phyloP scores from a whole-genome alignment of 2,329 filamentous ascomycete species.

The Trichoderma afroharzianum region DNA sequence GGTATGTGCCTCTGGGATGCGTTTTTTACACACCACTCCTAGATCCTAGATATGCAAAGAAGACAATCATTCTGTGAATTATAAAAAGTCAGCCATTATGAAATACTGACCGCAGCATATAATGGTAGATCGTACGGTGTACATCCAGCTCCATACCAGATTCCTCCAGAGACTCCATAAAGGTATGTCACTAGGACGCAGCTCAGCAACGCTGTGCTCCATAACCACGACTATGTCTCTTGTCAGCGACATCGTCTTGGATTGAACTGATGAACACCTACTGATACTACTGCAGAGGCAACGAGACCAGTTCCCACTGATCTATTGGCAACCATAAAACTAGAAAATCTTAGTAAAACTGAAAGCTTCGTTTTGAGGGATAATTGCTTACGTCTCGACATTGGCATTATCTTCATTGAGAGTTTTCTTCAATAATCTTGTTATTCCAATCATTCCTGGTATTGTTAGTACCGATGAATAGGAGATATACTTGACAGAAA shows the following conservation, averaged over 20 bases:
- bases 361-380: too few species aligned
- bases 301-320: slow-evolving; percentile 2
- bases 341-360: background rate
- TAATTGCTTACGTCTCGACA: background rate
- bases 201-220: slow-evolving; percentile 3
- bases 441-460: slow-evolving; percentile 9
- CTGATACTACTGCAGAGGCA: slow-evolving; percentile 5
- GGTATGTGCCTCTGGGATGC: slow-evolving; percentile 5
- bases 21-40: slow-evolving; percentile 3
- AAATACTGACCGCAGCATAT: background rate
- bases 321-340: slow-evolving; percentile 7
- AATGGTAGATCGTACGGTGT: background rate
- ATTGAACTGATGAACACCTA: background rate
- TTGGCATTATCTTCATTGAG: background rate
- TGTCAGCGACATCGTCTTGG: background rate
- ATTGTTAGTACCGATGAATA: background rate
- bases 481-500: background rate
- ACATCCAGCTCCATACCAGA: slow-evolving; percentile 7
- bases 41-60: slow-evolving; percentile 5
- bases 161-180: slow-evolving; percentile 1
- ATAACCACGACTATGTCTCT: background rate
- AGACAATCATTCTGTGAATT: background rate
- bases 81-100: background rate
- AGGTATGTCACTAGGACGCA: background rate
- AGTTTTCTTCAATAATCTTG: background rate